Evolutionary conservation across 257 asterid species (phyloP), one percentile per base, ranked within the genome.

Genomic region (Fraxinus anomala): DNA sequence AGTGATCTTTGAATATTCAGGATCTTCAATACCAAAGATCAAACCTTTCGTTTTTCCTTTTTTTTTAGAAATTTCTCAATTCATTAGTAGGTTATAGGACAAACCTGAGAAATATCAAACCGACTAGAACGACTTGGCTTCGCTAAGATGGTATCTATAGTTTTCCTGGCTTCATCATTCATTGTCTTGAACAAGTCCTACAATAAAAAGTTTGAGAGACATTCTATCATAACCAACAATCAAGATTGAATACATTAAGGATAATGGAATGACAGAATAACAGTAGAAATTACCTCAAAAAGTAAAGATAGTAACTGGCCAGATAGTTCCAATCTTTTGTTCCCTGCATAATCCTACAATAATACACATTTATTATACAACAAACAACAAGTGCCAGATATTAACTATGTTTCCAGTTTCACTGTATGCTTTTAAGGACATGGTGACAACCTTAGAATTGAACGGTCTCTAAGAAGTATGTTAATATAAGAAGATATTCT

Each of bases 241-340:
- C 26, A 75, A 59, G 70, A 77, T 21, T 63, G 69, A 72, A 72
- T 5, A 33, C 36, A 33, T 3, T 33, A 33, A 68, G 47, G 79
- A 74, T 24, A 68, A 37, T 5, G 76, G 68, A 40, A 76, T 5
- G n/a, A 75, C 23, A 76, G 39, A 59, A 70, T 21, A 72, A 68
- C 61, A 30, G 59, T 73, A 70, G 59, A 13, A 84, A 73, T 19
- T 88, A 93, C 98, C 97, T 95, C 99, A 87, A 95, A 95, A 79
- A 95, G 96, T 80, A 95, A 75, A 74, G 98, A 87, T 73, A 95
- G 76, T 74, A 93, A 72, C 82, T 95, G 98, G 75, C 98, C 99
- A 63, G 99, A 93, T 24, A 95, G 91, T 86, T 95, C 99, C 85
- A 95, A 76, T 76, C 99, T 90, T 85, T 95, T 95, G 89, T 93